phyloP scores from a whole-genome alignment of 2,329 filamentous ascomycete species.

The Cephalotrichum gorgonifer region DNA sequence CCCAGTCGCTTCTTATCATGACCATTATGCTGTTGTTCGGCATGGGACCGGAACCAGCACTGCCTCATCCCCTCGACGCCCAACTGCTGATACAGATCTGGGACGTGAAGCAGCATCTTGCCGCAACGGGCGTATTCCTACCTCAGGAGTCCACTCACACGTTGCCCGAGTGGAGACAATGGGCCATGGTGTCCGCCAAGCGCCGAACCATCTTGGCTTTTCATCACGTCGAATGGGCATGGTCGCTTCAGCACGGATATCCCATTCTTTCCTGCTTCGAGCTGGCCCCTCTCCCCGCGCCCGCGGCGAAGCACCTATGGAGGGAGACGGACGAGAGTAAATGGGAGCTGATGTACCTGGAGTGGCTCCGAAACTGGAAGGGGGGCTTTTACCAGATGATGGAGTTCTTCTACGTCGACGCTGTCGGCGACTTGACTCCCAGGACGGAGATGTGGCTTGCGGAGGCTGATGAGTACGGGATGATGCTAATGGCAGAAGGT shows the following conservation, averaged over 20 bases:
- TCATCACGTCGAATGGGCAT: constrained; percentile 11
- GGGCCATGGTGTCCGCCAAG: constrained; percentile 10
- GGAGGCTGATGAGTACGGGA: constrained; percentile 10
- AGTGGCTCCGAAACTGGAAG: constrained; percentile 9
- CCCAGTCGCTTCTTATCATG: constrained; percentile 7
- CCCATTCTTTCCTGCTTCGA: constrained; percentile 11
- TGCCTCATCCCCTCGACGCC: background rate
- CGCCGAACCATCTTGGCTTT: constrained; percentile 9
- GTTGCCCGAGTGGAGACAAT: constrained; percentile 8
- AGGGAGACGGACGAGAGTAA: constrained; percentile 2
- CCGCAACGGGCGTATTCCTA: constrained; percentile 8
- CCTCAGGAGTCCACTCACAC: constrained; percentile 5
- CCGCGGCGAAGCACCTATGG: constrained; percentile 9
- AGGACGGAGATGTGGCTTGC: constrained; percentile 11
- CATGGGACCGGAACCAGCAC: background rate
- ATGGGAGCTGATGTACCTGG: constrained; percentile 6
- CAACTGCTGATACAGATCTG: constrained; percentile 9
- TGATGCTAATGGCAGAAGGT: constrained; percentile 11
- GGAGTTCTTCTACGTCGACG: constrained; percentile 10
- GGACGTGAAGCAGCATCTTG: constrained; percentile 9
- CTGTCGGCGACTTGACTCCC: background rate
- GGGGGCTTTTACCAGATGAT: constrained; percentile 8
- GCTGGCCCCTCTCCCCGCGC: constrained; percentile 10
- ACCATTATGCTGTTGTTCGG: constrained; percentile 6
- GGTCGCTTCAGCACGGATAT: constrained; percentile 10